Base-by-base conservation (phyloP, 2,329 filamentous ascomycete species). In the Cucurbitaria berberidis region DNA sequence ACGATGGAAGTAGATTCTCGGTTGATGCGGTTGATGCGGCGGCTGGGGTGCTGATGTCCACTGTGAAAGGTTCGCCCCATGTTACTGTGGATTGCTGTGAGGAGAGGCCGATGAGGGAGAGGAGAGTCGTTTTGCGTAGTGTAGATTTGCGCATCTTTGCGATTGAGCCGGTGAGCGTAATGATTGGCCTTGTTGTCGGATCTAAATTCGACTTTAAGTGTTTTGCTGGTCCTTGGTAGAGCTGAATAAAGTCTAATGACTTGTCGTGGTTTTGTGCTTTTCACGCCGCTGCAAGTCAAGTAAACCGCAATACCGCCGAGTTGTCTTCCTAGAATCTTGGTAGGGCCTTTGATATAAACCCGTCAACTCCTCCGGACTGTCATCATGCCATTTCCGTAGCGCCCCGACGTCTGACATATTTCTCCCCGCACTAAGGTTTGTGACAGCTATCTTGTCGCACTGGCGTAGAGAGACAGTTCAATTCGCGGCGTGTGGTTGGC, bases 31-130 rank as follows among this genome's bases (percentile, higher is more conserved):
- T n/a, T 26, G 24, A 5, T 5, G 5, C 24, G 24, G 24, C 24
- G 24, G 24, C 24, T 26, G 24, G 9, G 24, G 24, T 26, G 22
- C 18, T 27, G 40, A 48, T 43, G 34, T 48, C 55, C 29, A 66
- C 60, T 10, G 41, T 46, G 42, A 63, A 66, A 3, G 63, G 59
- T 15, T 59, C 48, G 24, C 55, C 51, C 55, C 58, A 60, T 9
- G 57, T 53, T 15, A 41, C 41, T 26, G 55, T 62, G 11, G 48
- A 45, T 53, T 64, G 54, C 1, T 55, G 48, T 18, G 30, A 51
- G 1, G 50, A 48, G 26, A 58, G 29, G 4, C 55, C 52, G 6
- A 64, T 42, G 26, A 66, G 52, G 35, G 61, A 59, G 35, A 62
- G 41, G 11, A 63, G 44, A 0, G 53, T 46, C 22, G 59, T 49